Base-by-base conservation (phyloP, 164 flowering plant species). In the Chimonanthus praecox region DNA sequence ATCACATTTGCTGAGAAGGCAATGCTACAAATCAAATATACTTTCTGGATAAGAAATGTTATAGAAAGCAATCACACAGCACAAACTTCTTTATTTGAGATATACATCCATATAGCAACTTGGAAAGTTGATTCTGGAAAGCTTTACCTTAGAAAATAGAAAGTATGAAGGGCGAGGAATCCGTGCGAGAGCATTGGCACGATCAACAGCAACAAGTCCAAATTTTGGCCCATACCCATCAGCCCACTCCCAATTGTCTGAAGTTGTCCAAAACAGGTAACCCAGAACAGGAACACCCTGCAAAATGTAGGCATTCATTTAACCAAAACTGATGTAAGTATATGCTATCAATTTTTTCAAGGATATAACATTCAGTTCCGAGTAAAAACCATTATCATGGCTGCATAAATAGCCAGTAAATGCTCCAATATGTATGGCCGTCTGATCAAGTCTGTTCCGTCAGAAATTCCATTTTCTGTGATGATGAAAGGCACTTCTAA, bases 201-300 rank as follows among this genome's bases (percentile, higher is more conserved):
- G 97, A 77, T 95, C 99, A 77, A 93, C 99, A 13, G 94, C 97
- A 15, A 92, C 97, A 73, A 95, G 93, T 71, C 99, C 99, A 81
- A 93, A 95, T 82, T 95, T 95, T 47, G 99, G 99, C 60, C 99
- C 99, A 88, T 95, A 95, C 11, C 99, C 98, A 85, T 95, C 99
- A 51, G 99, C 98, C 99, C 99, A 91, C 80, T 95, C 99, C 99
- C 99, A 95, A 71, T 95, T 95, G 72, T 95, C 99, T 72, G 98
- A 93, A 61, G 86, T 89, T 62, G 99, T 95, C 99, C 99, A 95
- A 78, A 93, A 93, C 70, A 95, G 76, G 77, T 95, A 95, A 61
- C 98, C 99, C 76, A 92, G 83, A 64, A 95, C 88, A 58, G 83
- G 97, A 20, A 95, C 97, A 73, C 99, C 99, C 99, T 95, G 71